Evolutionary conservation across 805 yeast species (phyloP).

Genomic region (Suhomyces canberraensis): DNA sequence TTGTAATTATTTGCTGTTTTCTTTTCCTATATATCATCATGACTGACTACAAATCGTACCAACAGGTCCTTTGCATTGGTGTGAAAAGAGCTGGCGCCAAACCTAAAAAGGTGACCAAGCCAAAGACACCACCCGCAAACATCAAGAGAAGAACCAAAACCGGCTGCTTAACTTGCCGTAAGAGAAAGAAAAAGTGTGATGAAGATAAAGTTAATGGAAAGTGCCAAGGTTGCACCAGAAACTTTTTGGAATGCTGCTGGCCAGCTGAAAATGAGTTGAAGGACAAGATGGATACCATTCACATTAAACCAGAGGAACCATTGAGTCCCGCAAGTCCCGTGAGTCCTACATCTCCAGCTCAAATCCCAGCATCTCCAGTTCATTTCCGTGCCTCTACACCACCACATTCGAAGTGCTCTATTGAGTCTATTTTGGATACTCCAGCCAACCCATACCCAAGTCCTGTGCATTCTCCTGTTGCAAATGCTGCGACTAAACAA

Average conservation of each 20-base stretch:
- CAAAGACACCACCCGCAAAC: conserved; percentile 7
- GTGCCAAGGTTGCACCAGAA: conserved; percentile 44
- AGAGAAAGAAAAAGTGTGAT: conserved; percentile 64
- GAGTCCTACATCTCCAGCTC: conserved; percentile 2
- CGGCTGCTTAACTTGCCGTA: conserved; percentile 60
- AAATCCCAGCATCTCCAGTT: conserved; percentile 5
- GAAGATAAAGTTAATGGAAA: conserved; percentile 42
- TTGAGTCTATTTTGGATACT: conserved; percentile 12
- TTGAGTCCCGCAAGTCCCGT: not conserved
- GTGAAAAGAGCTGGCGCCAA: conserved; percentile 7
- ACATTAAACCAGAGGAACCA: not conserved
- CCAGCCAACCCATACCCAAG: conserved; percentile 28
- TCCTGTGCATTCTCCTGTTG: conserved; percentile 27
- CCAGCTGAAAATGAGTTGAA: conserved; percentile 17
- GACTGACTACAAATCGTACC: conserved; percentile 14
- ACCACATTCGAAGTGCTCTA: conserved; percentile 8
- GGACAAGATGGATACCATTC: not conserved
- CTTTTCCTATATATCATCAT: not conserved
- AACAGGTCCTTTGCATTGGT: conserved; percentile 13
- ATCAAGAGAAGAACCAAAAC: conserved; percentile 39
- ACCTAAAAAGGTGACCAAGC: conserved; percentile 12
- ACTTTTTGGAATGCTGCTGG: conserved; percentile 45
- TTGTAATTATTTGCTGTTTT: conserved; percentile 1
- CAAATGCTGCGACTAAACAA: conserved; percentile 13
- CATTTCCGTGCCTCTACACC: not conserved